These are phyloP conservation scores for Paraleonurus japonicus DNA, from an alignment of 257 asterid species.

Conservation along the genomic window DNA sequence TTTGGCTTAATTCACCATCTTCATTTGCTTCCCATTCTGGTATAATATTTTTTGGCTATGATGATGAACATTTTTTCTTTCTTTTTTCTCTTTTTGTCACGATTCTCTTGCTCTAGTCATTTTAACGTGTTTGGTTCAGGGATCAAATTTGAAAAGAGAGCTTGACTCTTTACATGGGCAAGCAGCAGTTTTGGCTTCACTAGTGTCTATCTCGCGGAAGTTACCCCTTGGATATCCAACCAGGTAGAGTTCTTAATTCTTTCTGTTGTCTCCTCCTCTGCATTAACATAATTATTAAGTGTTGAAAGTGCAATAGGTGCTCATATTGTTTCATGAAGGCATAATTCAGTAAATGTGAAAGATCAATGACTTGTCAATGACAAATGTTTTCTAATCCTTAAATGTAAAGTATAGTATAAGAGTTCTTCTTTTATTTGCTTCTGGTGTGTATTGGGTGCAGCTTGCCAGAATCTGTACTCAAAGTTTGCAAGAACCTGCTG, in stretches of 20 bases:
- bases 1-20: neutral
- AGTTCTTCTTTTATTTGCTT: neutral
- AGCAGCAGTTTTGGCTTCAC: constrained; percentile 89
- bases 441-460: constrained; percentile 41
- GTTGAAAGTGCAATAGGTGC: constrained; percentile 2
- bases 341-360: neutral
- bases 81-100: neutral
- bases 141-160: constrained; percentile 64
- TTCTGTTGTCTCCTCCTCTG: constrained; percentile 2
- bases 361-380: constrained; percentile 16
- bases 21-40: constrained; percentile 16
- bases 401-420: neutral
- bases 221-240: constrained; percentile 97
- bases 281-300: neutral
- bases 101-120: constrained; percentile 17
- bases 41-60: constrained; percentile 15
- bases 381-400: neutral
- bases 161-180: constrained; percentile 88
- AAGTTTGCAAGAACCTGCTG: constrained; percentile 86
- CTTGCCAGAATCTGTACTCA: constrained; percentile 80
- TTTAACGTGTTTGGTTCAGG: constrained; percentile 50
- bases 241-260: constrained; percentile 52
- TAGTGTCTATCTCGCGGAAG: constrained; percentile 81
- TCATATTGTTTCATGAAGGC: constrained; percentile 11
- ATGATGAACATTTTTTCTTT: constrained; percentile 3